Conservation (phyloP, 352 stramenopile genomes). For the Pythium guiyangense region DNA sequence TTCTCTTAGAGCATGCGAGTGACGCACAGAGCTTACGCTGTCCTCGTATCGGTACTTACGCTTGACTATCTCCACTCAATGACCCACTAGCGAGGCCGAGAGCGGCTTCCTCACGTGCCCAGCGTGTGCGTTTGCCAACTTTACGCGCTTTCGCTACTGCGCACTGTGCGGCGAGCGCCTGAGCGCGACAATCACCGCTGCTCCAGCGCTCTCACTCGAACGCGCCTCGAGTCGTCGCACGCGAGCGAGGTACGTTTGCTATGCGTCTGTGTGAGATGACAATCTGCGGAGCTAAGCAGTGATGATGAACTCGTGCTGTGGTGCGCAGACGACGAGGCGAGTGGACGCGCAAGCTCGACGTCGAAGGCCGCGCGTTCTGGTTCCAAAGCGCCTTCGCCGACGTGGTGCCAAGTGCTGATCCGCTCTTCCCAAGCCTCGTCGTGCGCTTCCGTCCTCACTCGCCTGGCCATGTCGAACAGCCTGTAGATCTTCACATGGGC, state of each 20-base stretch:
- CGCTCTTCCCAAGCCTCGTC: conserved; percentile 2
- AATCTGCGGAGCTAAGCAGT: conserved; percentile 52
- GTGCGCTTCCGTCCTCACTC: not conserved
- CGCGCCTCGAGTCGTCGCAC: not conserved
- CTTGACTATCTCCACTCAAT: too few species aligned
- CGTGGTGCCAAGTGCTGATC: not conserved
- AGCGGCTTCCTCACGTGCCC: conserved; percentile 1
- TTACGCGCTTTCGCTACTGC: conserved; percentile 5
- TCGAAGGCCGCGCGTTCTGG: too few species aligned
- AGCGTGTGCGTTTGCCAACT: conserved; percentile 4
- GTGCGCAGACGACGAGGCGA: conserved; percentile 1
- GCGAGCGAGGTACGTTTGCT: conserved; percentile 1
- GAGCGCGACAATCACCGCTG: conserved; percentile 2
- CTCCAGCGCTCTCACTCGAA: not conserved
- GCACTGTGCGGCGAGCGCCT: conserved; percentile 6
- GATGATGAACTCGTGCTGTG: too few species aligned
- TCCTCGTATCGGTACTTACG: not conserved
- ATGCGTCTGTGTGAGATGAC: too few species aligned
- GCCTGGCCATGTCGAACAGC: too few species aligned
- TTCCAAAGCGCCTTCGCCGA: not conserved
- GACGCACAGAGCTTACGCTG: not conserved
- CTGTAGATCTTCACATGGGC: not conserved
- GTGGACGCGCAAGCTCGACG: conserved; percentile 7
- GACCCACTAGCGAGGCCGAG: conserved; percentile 6
- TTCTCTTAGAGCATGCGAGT: too few species aligned